phyloP scores from a whole-genome alignment of 2,329 filamentous ascomycete species.

The Ustulina deusta region DNA sequence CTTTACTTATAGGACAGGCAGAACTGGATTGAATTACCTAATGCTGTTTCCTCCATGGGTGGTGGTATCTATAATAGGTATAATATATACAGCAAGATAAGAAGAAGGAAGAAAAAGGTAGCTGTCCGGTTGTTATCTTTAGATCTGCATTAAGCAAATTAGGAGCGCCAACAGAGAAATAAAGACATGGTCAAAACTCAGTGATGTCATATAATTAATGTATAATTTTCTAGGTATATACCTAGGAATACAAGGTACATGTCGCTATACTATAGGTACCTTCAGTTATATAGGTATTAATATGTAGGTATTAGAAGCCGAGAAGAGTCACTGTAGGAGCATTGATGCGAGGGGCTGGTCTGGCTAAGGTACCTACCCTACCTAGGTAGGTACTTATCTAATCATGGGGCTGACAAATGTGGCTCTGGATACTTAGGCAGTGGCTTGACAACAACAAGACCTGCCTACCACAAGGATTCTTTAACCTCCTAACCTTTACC shows the following conservation, averaged over 20 bases:
- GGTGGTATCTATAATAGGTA: no score
- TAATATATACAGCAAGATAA: no score
- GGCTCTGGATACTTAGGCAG: slow-evolving; percentile 25
- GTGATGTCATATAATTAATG: not conserved
- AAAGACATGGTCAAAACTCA: not conserved
- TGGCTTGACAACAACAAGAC: slow-evolving; percentile 31
- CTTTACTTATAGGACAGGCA: not conserved
- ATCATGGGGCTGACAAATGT: slow-evolving; percentile 42
- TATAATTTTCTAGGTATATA: no score
- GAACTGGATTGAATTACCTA: not conserved
- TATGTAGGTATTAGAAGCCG: no score
- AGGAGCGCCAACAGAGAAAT: not conserved
- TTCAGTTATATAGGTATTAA: no score
- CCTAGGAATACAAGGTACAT: no score
- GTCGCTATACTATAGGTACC: no score
- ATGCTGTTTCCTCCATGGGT: no score
- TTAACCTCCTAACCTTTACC: slow-evolving; percentile 36
- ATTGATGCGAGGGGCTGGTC: not conserved
- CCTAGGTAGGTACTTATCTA: no score
- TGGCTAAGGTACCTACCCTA: not conserved
- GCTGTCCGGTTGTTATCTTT: no score
- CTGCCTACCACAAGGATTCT: slow-evolving; percentile 40
- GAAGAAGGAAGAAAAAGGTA: no score
- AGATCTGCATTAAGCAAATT: no score
- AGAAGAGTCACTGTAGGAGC: not conserved